Base-by-base conservation (phyloP, 2,329 filamentous ascomycete species). In the Verticillium nubilum region DNA sequence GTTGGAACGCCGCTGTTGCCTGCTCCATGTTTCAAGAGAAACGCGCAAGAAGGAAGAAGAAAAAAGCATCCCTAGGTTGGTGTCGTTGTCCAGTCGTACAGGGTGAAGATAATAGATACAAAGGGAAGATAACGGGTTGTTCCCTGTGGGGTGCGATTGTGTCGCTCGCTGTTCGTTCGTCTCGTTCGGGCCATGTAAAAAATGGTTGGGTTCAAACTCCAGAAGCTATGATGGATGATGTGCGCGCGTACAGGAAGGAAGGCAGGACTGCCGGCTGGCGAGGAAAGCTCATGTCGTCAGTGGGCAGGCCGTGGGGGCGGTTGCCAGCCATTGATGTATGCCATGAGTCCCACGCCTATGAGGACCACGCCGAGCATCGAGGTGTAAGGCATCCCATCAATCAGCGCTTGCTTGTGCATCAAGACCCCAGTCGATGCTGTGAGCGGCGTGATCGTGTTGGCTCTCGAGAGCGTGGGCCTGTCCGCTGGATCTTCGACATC, bases 281-380 rank as follows among this genome's bases (percentile, higher is more conserved):
- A 37, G 5, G 2, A 37, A 19, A n/a, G 17, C 17, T 17, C 25
- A 25, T 17, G 19, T 19, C 23, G n/a, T 68, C 60, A 76, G 58
- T 68, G 70, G 37, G 74, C 71, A 52, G 74, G 62, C 56, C 70
- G 74, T 26, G 72, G 71, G 59, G 78, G 74, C 28, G 76, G 69
- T 67, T 92, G 89, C 90, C 90, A 94, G 57, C 89, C 88, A 69
- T 95, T 95, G 66, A 95, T 81, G 73, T 92, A 93, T 50, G 89
- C 90, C 91, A 95, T 95, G 64, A 95, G 73, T 15, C 91, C 89
- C 77, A 95, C 88, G 31, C 91, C 91, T 62, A 95, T 77, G 59
- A 95, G 74, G 27, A 95, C 90, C 31, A 95, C 91, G 12, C 91
- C 89, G 53, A 95, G 75, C 84, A 94, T 92, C 2, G 89, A 92